Percentiles rank a stretch among this genome's conserved stretches.
Evolutionary conservation across 345 rosid species (phyloP).

Genomic region (Eucalyptus curtisii): DNA sequence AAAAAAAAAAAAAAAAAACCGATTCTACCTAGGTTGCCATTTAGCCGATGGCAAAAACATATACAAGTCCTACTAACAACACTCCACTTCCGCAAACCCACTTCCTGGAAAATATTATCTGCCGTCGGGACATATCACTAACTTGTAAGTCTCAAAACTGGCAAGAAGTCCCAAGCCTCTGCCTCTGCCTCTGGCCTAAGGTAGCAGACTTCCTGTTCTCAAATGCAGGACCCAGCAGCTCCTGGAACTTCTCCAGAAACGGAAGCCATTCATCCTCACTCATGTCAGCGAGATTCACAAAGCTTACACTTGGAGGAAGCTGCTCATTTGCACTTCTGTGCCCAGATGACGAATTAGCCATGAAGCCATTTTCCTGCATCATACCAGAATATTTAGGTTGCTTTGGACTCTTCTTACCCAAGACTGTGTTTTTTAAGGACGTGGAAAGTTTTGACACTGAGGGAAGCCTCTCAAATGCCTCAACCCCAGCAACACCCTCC

Average conservation of each 20-base stretch:
- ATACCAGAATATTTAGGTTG: slow-evolving; percentile 19
- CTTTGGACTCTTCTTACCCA: slow-evolving; percentile 41
- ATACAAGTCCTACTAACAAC: slow-evolving; percentile 16
- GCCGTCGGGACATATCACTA: not conserved
- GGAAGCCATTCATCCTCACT: slow-evolving; percentile 67
- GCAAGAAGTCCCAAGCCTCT: slow-evolving; percentile 97
- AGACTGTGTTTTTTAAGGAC: slow-evolving; percentile 49
- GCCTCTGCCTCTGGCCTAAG: slow-evolving; percentile 70
- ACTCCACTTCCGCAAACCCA: slow-evolving; percentile 5
- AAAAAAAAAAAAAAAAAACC: not conserved
- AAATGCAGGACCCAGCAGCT: slow-evolving; percentile 61
- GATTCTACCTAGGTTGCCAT: slow-evolving; percentile 10
- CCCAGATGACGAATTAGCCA: slow-evolving; percentile 47
- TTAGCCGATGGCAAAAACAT: slow-evolving; percentile 24
- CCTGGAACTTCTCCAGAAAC: slow-evolving; percentile 74
- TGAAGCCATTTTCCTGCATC: slow-evolving; percentile 41
- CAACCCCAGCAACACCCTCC: slow-evolving; percentile 10
- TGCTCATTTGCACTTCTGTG: slow-evolving; percentile 90
- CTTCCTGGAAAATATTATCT: not conserved
- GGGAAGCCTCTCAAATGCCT: slow-evolving; percentile 20
- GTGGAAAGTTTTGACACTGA: slow-evolving; percentile 58
- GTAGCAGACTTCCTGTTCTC: slow-evolving; percentile 53
- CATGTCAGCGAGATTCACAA: slow-evolving; percentile 83
- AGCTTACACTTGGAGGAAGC: slow-evolving; percentile 64
- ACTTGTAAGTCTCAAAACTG: slow-evolving; percentile 59